These are phyloP conservation scores for Bondarzewia mesenterica DNA, from an alignment of 1,284 basidiomycete species.

Conservation along the genomic window DNA sequence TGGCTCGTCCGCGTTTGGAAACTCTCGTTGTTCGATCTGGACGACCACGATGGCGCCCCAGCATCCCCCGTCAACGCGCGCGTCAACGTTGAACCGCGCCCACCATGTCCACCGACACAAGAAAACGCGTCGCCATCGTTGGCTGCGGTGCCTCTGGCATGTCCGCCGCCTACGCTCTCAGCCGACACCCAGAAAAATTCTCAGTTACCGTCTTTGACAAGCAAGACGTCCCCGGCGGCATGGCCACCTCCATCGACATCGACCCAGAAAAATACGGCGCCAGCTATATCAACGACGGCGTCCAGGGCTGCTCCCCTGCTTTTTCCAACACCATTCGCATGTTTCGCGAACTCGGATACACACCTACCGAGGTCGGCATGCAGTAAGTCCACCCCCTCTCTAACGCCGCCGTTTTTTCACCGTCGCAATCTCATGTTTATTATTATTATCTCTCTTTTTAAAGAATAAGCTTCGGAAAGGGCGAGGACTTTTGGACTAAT, in stretches of 20 bases:
- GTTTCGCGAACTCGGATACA: slow-evolving; percentile 47
- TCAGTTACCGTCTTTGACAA: slow-evolving; percentile 49
- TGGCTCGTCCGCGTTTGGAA: background rate
- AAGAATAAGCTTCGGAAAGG: slow-evolving; percentile 57
- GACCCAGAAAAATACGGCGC: slow-evolving; percentile 41
- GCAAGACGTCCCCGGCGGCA: slow-evolving; percentile 45
- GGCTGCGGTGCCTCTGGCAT: slow-evolving; percentile 47
- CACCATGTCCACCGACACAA: background rate
- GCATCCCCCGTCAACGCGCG: no score
- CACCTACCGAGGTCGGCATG: slow-evolving; percentile 45
- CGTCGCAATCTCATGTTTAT: no score
- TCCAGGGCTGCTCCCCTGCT: slow-evolving; percentile 47
- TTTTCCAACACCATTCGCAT: slow-evolving; percentile 53
- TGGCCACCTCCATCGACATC: slow-evolving; percentile 50
- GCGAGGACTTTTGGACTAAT: slow-evolving; percentile 58
- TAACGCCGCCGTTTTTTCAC: background rate
- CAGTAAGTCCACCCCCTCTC: slow-evolving; percentile 25
- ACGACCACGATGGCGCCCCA: no score
- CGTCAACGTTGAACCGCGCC: background rate
- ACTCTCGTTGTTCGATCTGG: background rate
- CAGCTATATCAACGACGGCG: slow-evolving; percentile 52
- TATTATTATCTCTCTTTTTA: no score
- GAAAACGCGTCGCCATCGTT: slow-evolving; percentile 37
- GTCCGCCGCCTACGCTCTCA: slow-evolving; percentile 47
- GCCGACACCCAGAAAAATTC: slow-evolving; percentile 46